Evolutionary conservation across 495 filamentous ascomycete genomes (phyloP).

Genomic region (Penicillium bialowiezense): DNA sequence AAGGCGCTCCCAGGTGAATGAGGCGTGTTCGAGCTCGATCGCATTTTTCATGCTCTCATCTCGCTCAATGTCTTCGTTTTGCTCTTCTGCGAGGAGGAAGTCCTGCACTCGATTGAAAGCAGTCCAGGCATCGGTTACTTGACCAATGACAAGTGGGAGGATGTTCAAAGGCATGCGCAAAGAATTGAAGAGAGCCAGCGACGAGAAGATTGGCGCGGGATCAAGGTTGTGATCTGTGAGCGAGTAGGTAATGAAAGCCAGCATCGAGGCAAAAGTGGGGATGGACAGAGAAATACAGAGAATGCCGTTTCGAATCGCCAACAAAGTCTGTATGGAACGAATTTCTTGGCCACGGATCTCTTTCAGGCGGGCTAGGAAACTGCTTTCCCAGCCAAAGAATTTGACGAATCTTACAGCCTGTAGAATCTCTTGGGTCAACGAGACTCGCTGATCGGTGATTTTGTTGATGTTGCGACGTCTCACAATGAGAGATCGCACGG

Average conservation of each 20-base stretch:
- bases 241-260: slow-evolving; percentile 90
- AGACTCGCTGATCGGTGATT: slow-evolving; percentile 86
- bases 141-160: slow-evolving; percentile 82
- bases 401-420: slow-evolving; percentile 93
- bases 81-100: slow-evolving; percentile 82
- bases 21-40: slow-evolving; percentile 66
- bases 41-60: slow-evolving; percentile 63
- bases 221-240: slow-evolving; percentile 67
- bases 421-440: slow-evolving; percentile 88
- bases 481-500: slow-evolving; percentile 67
- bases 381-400: slow-evolving; percentile 90
- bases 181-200: slow-evolving; percentile 87
- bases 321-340: slow-evolving; percentile 69
- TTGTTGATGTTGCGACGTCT: slow-evolving; percentile 80
- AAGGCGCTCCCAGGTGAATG: slow-evolving; percentile 91
- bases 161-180: slow-evolving; percentile 86
- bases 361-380: slow-evolving; percentile 74
- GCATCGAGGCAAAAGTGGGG: slow-evolving; percentile 90
- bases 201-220: slow-evolving; percentile 84
- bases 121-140: slow-evolving; percentile 83
- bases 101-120: slow-evolving; percentile 82
- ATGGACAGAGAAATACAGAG: slow-evolving; percentile 74
- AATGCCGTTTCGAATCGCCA: slow-evolving; percentile 80
- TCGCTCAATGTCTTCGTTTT: slow-evolving; percentile 66
- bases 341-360: slow-evolving; percentile 74